A percentile compares a stretch with the other conserved stretches of the same genome.
These are phyloP conservation scores for Stagonosporopsis chrysanthemi DNA, from an alignment of 2,329 filamentous ascomycete species.

Conservation along the genomic window DNA sequence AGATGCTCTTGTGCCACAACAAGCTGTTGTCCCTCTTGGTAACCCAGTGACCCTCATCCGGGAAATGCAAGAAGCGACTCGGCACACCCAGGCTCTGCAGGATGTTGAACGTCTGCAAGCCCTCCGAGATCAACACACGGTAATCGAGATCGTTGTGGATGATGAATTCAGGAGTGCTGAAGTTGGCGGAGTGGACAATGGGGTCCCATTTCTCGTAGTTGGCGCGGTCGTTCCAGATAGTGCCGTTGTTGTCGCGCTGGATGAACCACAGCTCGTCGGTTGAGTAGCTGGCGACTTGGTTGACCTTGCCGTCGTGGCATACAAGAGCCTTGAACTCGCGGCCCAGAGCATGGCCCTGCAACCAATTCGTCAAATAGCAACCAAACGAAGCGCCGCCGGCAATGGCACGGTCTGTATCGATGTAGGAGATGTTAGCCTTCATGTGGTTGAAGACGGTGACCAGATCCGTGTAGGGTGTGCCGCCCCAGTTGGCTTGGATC, in stretches of 20 bases:
- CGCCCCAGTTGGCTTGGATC: conserved; percentile 83
- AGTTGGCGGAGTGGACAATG: conserved; percentile 66
- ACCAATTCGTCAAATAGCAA: conserved; percentile 71
- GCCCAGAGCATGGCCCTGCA: conserved; percentile 83
- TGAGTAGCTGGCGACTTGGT: conserved; percentile 57
- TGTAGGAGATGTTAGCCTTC: conserved; percentile 67
- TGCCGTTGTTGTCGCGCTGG: conserved; percentile 54
- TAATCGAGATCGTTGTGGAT: conserved; percentile 92
- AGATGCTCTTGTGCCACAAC: conserved; percentile 74
- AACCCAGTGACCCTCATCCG: conserved; percentile 82
- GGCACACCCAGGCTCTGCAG: conserved; percentile 78
- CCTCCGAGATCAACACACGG: conserved; percentile 84
- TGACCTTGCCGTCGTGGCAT: conserved; percentile 85
- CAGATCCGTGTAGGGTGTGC: conserved; percentile 81
- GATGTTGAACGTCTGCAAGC: conserved; percentile 83
- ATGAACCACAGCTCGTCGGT: conserved; percentile 63
- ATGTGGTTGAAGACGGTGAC: conserved; percentile 81
- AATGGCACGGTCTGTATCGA: conserved; percentile 75
- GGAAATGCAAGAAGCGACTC: conserved; percentile 80
- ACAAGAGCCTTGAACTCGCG: conserved; percentile 87
- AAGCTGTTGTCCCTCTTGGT: conserved; percentile 88
- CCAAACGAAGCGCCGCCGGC: conserved; percentile 69
- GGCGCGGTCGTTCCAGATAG: conserved; percentile 50
- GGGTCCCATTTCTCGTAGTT: conserved; percentile 67
- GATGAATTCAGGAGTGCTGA: conserved; percentile 85